These are phyloP conservation scores for Plasmodium falciparum DNA, from an alignment of 169 alveolate species.

Conservation along the genomic window DNA sequence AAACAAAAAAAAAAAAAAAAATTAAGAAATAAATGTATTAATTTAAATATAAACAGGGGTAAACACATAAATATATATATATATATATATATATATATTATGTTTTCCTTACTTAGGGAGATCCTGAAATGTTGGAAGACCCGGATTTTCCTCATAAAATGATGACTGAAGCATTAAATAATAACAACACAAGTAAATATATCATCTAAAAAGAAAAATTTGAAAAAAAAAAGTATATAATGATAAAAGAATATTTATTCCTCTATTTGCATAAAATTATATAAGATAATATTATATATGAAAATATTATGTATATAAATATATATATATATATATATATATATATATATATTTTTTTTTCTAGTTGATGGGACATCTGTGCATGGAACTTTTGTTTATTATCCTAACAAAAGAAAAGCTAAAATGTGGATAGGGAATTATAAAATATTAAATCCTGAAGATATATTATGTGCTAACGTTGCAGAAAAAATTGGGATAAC, in stretches of 20 bases:
- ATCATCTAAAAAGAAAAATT: background rate
- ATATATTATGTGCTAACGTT: slow-evolving; percentile 72
- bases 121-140: slow-evolving; percentile 82
- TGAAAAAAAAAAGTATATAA: too few relatives aligned
- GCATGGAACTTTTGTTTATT: slow-evolving; percentile 80
- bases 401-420: slow-evolving; percentile 80
- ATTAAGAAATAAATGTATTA: background rate
- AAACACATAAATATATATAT: background rate
- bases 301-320: background rate
- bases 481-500: slow-evolving; percentile 72
- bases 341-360: slow-evolving; percentile 4
- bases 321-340: background rate
- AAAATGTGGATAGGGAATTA: slow-evolving; percentile 86
- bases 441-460: slow-evolving; percentile 82
- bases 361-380: slow-evolving; percentile 67
- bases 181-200: slow-evolving; percentile 75
- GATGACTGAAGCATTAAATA: slow-evolving; percentile 76
- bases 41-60: background rate
- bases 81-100: background rate
- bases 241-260: too few relatives aligned
- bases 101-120: slow-evolving; percentile 79
- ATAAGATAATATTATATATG: background rate
- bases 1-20: background rate
- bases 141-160: slow-evolving; percentile 82
- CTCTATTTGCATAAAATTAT: background rate